Base-by-base conservation (phyloP, 106 monocot species). In the Xerophyta viscosa region DNA sequence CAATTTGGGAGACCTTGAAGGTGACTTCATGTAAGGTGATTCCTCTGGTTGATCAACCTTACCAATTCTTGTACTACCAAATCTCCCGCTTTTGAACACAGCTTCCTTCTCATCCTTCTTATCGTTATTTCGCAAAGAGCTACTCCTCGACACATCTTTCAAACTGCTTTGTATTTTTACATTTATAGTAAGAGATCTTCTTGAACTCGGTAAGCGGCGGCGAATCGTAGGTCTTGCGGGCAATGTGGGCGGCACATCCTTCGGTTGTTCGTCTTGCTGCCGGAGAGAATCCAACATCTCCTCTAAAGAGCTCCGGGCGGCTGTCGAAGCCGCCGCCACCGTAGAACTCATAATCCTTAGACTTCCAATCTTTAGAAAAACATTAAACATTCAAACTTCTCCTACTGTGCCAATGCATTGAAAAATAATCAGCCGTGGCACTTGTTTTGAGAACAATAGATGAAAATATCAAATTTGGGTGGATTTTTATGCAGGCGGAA, bases 221-320 rank as follows among this genome's bases (percentile, higher is more conserved):
- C 48, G 54, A 2, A 59, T 53, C 0, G 63, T 20, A 0, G 78
- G 78, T 26, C 78, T 56, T 14, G 53, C 18, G 17, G 78, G 78
- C 58, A 78, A 50, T 8, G 68, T 68, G 20, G 78, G 78, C 2
- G 72, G 68, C 52, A 64, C 20, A 45, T 72, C 73, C 63, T 49
- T 73, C n/a, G 64, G 72, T 42, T 64, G 60, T 31, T 57, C 64
- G 31, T 73, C 78, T 28, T 58, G 63, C 42, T 30, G n/a, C 64
- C 36, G 55, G 10, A 78, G 48, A 4, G 63, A 42, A 30, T 78
- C 68, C 15, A 78, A 54, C 78, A 78, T 63, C n/a, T 63, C 72
- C 47, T 78, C 78, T 27, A 78, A 28, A 19, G 67, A 72, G 37
- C 78, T 78, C 25, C 57, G 55, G 28, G 21, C 42, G 2, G 20